Evolutionary conservation across 2,329 filamentous ascomycete species (phyloP).

Genomic region (Fusarium dlaminii): DNA sequence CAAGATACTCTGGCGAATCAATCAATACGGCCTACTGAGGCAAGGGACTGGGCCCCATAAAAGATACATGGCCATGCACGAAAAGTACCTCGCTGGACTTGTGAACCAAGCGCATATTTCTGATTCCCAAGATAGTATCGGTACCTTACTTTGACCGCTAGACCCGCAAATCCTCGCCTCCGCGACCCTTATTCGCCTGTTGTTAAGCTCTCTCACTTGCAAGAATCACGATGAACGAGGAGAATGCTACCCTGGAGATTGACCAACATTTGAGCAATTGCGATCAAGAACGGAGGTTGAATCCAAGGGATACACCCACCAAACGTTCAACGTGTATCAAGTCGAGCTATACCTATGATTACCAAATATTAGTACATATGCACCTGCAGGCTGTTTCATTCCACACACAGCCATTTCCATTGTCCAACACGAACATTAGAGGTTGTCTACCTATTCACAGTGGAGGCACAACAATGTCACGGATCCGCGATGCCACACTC

Average conservation of each 20-base stretch:
- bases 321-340: neutral
- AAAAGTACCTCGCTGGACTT: conserved; percentile 24
- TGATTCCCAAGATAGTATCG: conserved; percentile 30
- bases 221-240: conserved; percentile 13
- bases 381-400: neutral
- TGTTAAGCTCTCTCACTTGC: conserved; percentile 3
- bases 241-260: conserved; percentile 12
- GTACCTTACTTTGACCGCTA: conserved; percentile 29
- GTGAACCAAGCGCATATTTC: neutral
- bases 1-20: conserved; percentile 23
- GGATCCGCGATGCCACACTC: conserved; percentile 20
- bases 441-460: conserved; percentile 14
- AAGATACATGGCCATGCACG: conserved; percentile 20
- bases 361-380: neutral
- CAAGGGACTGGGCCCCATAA: conserved; percentile 19
- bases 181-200: conserved; percentile 16
- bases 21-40: conserved; percentile 25
- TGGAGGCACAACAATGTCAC: conserved; percentile 12
- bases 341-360: neutral
- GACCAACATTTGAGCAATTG: neutral
- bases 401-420: neutral
- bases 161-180: conserved; percentile 11
- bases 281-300: neutral
- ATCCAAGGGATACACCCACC: neutral
- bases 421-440: neutral